These are phyloP conservation scores for Golubevia pallescens DNA, from an alignment of 1,284 basidiomycete species.

Conservation along the genomic window DNA sequence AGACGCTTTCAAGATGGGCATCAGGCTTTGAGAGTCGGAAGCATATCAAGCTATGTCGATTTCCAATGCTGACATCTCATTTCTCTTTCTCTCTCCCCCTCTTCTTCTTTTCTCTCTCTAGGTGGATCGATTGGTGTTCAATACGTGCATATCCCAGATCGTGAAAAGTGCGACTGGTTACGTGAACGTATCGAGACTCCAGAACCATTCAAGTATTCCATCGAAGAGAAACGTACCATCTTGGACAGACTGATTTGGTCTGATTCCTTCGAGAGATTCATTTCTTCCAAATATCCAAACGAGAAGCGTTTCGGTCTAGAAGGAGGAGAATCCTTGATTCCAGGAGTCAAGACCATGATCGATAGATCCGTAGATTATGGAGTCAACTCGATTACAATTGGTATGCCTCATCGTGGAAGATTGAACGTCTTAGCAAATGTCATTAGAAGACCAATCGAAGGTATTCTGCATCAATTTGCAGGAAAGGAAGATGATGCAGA, in stretches of 20 bases:
- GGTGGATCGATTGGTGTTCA: conserved; percentile 93
- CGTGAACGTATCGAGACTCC: conserved; percentile 94
- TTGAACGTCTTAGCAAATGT: conserved; percentile 98
- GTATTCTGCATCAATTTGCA: conserved; percentile 60
- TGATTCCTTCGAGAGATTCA: conserved; percentile 98
- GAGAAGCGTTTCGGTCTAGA: conserved; percentile 99
- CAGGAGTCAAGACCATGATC: conserved; percentile 98
- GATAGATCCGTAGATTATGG: conserved; percentile 97
- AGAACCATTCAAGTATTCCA: conserved; percentile 95
- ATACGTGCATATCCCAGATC: conserved; percentile 97
- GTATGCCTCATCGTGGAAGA: conserved; percentile 99
- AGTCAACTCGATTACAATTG: conserved; percentile 93
- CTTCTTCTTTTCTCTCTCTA: conserved; percentile 64
- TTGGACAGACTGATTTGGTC: conserved; percentile 99
- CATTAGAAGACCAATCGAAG: conserved; percentile 87
- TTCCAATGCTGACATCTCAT: neutral
- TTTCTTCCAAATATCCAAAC: conserved; percentile 97
- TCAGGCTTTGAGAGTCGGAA: neutral
- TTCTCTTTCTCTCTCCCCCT: conserved; percentile 7
- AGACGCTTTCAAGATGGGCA: no score
- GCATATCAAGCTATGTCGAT: neutral
- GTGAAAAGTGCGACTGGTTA: conserved; percentile 99
- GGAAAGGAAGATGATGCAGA: conserved; percentile 50
- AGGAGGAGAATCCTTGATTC: conserved; percentile 95
- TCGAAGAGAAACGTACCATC: conserved; percentile 99